A percentile compares a stretch with the other conserved stretches of the same genome.
Conservation (phyloP, 73 alveolate genomes). For the Symbiodinium pilosum region DNA sequence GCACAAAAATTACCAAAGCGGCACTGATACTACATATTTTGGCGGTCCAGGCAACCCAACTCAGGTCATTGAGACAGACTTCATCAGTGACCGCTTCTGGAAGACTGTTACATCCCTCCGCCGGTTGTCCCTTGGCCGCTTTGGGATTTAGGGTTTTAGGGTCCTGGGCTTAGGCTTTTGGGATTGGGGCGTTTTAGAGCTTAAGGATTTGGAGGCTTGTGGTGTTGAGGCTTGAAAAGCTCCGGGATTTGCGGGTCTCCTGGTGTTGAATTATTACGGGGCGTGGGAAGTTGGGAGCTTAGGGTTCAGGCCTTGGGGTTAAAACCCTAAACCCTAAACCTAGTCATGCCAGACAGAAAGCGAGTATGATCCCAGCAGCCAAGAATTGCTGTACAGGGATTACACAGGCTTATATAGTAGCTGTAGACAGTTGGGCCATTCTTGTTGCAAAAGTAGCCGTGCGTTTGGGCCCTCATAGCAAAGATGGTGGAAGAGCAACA, state of each 20-base stretch:
- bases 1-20: not conserved
- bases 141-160: not conserved
- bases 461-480: too few relatives aligned
- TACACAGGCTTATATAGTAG: too few relatives aligned
- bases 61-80: slow-evolving; percentile 66
- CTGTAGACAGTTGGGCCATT: too few relatives aligned
- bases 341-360: not conserved
- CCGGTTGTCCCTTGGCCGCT: not conserved
- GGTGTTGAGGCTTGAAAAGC: not conserved
- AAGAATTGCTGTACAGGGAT: too few relatives aligned
- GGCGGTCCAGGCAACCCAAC: too few relatives aligned
- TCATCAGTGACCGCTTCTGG: slow-evolving; percentile 92
- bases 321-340: not conserved
- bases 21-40: not conserved
- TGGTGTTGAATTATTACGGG: not conserved
- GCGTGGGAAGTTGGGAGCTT: not conserved
- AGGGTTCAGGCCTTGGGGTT: not conserved
- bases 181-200: not conserved
- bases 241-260: not conserved
- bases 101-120: not conserved
- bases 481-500: too few relatives aligned
- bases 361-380: too few relatives aligned
- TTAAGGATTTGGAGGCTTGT: not conserved
- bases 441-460: too few relatives aligned
- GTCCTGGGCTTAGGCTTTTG: not conserved